A percentile compares a stretch with the other conserved stretches of the same genome.
Conservation (phyloP, 2,329 filamentous ascomycete genomes). For the Dactylonectria estremocensis region DNA sequence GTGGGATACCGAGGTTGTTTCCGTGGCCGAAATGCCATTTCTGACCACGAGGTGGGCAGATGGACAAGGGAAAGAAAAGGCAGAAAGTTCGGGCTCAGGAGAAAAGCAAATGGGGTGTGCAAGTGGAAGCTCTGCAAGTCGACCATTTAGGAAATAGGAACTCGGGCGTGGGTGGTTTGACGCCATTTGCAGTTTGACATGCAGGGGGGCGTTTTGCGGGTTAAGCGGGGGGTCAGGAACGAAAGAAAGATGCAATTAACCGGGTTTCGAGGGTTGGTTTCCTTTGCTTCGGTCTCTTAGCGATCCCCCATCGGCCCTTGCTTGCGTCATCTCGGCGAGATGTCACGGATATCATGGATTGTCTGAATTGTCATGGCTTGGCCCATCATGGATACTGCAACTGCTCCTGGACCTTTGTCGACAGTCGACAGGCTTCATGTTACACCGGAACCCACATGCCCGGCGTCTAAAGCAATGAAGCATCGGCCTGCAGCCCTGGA, state of each 20-base stretch:
- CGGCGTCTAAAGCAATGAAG: constrained; percentile 1
- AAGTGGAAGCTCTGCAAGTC: constrained; percentile 39
- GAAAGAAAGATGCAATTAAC: constrained; percentile 21
- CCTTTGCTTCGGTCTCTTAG: constrained; percentile 6
- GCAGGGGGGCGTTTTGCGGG: constrained; percentile 13
- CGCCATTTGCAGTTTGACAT: constrained; percentile 25
- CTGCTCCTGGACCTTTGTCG: constrained; percentile 21
- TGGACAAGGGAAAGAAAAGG: constrained; percentile 18
- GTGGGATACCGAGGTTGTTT: constrained; percentile 34
- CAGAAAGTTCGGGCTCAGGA: constrained; percentile 8
- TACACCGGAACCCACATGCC: constrained; percentile 11
- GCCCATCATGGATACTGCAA: neutral
- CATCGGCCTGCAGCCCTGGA: neutral
- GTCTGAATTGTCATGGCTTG: too few species aligned
- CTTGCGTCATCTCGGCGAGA: constrained; percentile 33
- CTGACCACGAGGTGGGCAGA: constrained; percentile 36
- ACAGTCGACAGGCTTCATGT: constrained; percentile 7
- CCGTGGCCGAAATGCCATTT: constrained; percentile 30
- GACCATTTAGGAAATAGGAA: constrained; percentile 47
- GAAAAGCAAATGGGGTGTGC: constrained; percentile 39
- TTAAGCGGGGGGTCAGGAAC: constrained; percentile 13
- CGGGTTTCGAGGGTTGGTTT: neutral
- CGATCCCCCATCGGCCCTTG: constrained; percentile 22
- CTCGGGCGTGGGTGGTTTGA: constrained; percentile 16
- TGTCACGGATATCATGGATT: constrained; percentile 24